These are phyloP conservation scores for Hevea brasiliensis DNA, from an alignment of 345 rosid species.

Conservation along the genomic window DNA sequence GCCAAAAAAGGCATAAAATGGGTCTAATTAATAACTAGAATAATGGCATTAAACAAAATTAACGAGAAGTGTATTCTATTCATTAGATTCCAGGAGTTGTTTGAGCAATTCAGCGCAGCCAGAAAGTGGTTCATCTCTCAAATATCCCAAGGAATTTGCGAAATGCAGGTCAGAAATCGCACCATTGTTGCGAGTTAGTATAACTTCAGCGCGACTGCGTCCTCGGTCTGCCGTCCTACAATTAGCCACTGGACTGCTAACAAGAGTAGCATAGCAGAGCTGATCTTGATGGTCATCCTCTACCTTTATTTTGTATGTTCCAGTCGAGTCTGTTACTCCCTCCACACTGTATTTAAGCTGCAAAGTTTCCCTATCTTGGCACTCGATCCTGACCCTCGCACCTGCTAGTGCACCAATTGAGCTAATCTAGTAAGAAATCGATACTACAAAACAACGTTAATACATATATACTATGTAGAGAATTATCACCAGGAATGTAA, in stretches of 20 bases:
- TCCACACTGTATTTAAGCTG: constrained; percentile 24
- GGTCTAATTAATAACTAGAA: not conserved
- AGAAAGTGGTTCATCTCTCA: constrained; percentile 33
- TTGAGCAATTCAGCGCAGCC: constrained; percentile 51
- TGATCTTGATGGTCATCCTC: constrained; percentile 59
- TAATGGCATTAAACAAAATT: not conserved
- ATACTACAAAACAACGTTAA: too few species aligned
- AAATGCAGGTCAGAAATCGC: constrained; percentile 42
- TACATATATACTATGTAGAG: too few species aligned
- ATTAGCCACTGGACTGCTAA: constrained; percentile 43
- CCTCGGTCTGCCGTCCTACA: constrained; percentile 46
- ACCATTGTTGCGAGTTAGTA: constrained; percentile 69
- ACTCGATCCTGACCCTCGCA: constrained; percentile 53
- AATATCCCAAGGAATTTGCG: constrained; percentile 72
- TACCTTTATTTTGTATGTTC: constrained; percentile 48
- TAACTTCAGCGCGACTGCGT: constrained; percentile 46
- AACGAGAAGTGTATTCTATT: not conserved
- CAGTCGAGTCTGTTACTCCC: constrained; percentile 40
- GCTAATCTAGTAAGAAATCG: too few species aligned
- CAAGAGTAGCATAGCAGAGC: constrained; percentile 45
- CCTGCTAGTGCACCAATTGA: constrained; percentile 28
- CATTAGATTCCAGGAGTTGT: constrained; percentile 38
- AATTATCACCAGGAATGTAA: constrained; percentile 42
- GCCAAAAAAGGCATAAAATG: too few species aligned
- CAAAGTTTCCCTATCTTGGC: constrained; percentile 45